Percentiles rank a stretch among this genome's conserved stretches.
Evolutionary conservation across 305 asterid genomes (phyloP).

Genomic region (Fraxinus dipetala): DNA sequence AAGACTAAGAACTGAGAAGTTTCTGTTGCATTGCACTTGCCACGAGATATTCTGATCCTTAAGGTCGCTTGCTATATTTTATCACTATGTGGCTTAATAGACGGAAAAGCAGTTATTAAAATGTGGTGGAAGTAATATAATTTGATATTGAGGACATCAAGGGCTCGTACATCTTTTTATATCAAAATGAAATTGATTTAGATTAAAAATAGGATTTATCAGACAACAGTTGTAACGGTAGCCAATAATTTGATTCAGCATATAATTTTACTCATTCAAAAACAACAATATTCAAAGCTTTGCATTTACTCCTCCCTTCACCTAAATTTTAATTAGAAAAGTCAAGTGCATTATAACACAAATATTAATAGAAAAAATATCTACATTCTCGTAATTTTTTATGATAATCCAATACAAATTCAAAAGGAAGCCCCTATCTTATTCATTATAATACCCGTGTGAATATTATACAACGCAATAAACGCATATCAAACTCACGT

Average conservation of each 20-base stretch:
- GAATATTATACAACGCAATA: neutral
- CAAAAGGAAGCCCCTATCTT: neutral
- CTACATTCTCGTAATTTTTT: neutral
- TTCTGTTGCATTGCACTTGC: neutral
- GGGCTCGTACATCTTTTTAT: neutral
- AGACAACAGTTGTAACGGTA: neutral
- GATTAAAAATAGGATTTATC: neutral
- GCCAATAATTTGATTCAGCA: neutral
- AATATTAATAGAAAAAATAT: neutral
- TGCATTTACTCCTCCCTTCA: neutral
- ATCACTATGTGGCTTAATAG: neutral
- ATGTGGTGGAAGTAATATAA: neutral
- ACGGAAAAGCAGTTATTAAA: neutral
- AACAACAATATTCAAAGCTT: neutral
- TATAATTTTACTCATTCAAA: neutral
- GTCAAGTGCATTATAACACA: neutral
- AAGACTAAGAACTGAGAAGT: neutral
- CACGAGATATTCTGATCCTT: neutral
- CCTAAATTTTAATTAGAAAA: neutral
- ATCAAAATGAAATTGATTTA: neutral
- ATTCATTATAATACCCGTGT: neutral
- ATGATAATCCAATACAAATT: neutral
- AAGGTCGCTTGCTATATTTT: neutral
- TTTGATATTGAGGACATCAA: neutral
- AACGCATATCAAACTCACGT: conserved; percentile 49